Conservation (phyloP, 2,329 filamentous ascomycete genomes). For the Fusarium camptoceras region DNA sequence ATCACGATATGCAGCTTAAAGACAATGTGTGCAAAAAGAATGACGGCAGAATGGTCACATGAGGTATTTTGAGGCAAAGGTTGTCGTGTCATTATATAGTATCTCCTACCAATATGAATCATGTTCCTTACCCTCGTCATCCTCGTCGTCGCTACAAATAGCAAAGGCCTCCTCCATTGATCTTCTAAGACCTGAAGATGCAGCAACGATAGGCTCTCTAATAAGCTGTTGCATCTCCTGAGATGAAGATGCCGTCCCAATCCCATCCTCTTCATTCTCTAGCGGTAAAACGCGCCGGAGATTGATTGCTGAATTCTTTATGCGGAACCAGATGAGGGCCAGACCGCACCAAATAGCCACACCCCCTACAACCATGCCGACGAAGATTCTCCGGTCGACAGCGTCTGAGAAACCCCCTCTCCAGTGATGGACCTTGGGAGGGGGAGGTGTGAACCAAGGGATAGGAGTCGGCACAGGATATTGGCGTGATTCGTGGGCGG, state of each 20-base stretch:
- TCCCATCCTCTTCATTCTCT: not conserved
- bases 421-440: not conserved
- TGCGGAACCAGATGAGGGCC: not conserved
- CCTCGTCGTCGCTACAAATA: not conserved
- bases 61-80: not conserved
- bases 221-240: not conserved
- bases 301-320: not conserved
- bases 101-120: not conserved
- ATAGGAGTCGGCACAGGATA: not conserved
- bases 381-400: not conserved
- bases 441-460: not conserved
- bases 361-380: not conserved
- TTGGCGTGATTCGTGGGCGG: not conserved
- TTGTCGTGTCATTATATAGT: not conserved
- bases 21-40: not conserved
- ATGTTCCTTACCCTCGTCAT: not conserved
- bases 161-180: not conserved
- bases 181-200: no score
- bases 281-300: not conserved
- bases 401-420: not conserved
- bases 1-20: not conserved
- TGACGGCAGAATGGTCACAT: not conserved
- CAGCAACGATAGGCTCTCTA: not conserved
- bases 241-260: not conserved
- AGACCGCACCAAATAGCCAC: not conserved